phyloP scores from a whole-genome alignment of 306 rosid species.

The Dalbergia cochinchinensis region DNA sequence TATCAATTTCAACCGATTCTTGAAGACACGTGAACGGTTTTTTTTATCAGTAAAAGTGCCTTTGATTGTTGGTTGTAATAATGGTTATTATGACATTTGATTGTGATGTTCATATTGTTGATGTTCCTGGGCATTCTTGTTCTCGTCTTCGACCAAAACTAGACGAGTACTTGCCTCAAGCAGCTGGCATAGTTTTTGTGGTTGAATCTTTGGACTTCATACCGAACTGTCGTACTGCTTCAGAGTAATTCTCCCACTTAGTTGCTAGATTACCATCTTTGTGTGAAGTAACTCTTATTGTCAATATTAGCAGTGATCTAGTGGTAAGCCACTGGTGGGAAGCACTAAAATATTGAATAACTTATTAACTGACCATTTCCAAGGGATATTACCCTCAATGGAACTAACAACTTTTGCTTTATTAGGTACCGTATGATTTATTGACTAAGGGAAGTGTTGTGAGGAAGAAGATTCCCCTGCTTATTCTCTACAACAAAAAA shows the following conservation, averaged over 20 bases:
- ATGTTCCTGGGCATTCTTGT: conserved; percentile 97
- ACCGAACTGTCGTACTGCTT: conserved; percentile 85
- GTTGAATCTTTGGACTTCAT: conserved; percentile 91
- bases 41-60: no score
- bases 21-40: no score
- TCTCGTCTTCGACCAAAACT: conserved; percentile 72
- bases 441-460: conserved; percentile 89
- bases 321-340: conserved; percentile 22
- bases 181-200: conserved; percentile 87
- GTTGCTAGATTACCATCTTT: conserved; percentile 25
- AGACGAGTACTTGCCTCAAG: conserved; percentile 87
- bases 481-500: conserved; percentile 89
- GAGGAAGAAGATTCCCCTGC: conserved; percentile 91
- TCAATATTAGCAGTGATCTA: background rate
- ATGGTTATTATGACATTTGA: no score
- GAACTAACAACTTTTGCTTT: conserved; percentile 31
- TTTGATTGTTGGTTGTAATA: no score
- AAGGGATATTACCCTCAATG: conserved; percentile 14
- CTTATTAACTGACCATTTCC: background rate
- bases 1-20: no score
- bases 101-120: conserved; percentile 67
- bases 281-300: background rate
- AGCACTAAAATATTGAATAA: conserved; percentile 8
- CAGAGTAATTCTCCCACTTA: conserved; percentile 70
- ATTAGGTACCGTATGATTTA: conserved; percentile 84